phyloP scores from a whole-genome alignment of 345 rosid species.

The Linum tenue region DNA sequence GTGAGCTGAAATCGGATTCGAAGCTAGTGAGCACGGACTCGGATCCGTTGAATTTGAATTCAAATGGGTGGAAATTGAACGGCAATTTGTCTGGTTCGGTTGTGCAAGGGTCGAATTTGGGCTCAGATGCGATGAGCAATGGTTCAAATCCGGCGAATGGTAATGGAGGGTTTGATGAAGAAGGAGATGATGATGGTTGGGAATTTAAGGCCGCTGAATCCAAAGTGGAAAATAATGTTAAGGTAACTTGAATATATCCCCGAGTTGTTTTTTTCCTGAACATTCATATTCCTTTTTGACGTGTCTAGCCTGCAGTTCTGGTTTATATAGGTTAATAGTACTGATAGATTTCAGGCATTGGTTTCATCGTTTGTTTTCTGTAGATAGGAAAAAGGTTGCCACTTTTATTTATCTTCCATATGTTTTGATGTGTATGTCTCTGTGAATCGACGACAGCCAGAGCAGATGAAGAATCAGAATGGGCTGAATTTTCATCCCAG shows the following conservation, averaged over 20 bases:
- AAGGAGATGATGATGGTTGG: slow-evolving; percentile 24
- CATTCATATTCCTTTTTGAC: background rate
- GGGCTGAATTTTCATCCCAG: slow-evolving; percentile 6
- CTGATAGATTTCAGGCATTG: slow-evolving; percentile 15
- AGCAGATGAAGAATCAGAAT: slow-evolving; percentile 20
- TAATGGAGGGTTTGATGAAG: slow-evolving; percentile 12
- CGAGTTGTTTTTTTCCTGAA: background rate
- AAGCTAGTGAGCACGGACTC: slow-evolving; percentile 1
- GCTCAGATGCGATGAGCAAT: slow-evolving; percentile 1
- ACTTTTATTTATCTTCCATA: background rate
- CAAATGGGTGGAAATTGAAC: slow-evolving; percentile 6
- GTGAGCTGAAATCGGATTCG: background rate
- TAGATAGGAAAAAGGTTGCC: background rate
- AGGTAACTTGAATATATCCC: slow-evolving; percentile 4
- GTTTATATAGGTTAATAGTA: background rate
- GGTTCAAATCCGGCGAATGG: slow-evolving; percentile 8
- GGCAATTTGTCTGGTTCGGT: background rate
- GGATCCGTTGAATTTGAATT: slow-evolving; percentile 3
- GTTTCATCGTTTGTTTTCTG: background rate
- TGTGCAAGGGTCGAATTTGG: slow-evolving; percentile 2
- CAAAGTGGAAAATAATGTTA: slow-evolving; percentile 7
- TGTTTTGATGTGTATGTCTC: slow-evolving; percentile 8
- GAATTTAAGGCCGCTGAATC: slow-evolving; percentile 30
- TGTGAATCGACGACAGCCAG: slow-evolving; percentile 13
- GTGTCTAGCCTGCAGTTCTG: slow-evolving; percentile 13